Evolutionary conservation across 306 rosid genomes (phyloP).

Genomic region (Sphenostylis stenocarpa): DNA sequence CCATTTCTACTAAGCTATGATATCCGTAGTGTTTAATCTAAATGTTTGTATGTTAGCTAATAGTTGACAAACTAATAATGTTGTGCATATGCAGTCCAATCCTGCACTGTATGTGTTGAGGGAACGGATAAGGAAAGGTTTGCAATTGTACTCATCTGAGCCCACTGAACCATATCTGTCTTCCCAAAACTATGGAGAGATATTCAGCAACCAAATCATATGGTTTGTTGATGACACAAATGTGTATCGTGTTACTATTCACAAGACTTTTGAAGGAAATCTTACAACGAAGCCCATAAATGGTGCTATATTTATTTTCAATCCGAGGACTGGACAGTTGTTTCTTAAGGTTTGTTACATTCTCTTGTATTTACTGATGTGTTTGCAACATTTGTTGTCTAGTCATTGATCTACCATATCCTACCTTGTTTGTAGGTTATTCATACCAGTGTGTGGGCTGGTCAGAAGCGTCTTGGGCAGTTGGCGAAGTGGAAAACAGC

Average conservation of each 20-base stretch:
- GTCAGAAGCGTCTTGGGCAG: conserved; percentile 99
- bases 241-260: conserved; percentile 97
- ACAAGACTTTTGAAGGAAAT: conserved; percentile 98
- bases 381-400: background rate
- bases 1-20: background rate
- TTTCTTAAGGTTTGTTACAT: conserved; percentile 72
- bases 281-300: conserved; percentile 98
- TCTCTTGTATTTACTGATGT: background rate
- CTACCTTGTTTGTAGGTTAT: conserved; percentile 72
- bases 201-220: conserved; percentile 96
- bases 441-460: conserved; percentile 99
- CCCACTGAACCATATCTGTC: conserved; percentile 98
- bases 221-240: conserved; percentile 99
- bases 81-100: conserved; percentile 77
- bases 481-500: conserved; percentile 99
- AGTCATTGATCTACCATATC: conserved; percentile 13
- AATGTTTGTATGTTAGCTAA: conserved; percentile 4
- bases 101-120: conserved; percentile 98
- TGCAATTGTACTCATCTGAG: conserved; percentile 98
- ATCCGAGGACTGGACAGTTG: conserved; percentile 97
- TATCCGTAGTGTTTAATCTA: background rate
- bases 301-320: conserved; percentile 95
- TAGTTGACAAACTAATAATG: conserved; percentile 23
- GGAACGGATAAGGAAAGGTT: conserved; percentile 96
- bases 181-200: conserved; percentile 98